Base-by-base conservation (phyloP, 768 basidiomycete genomes). In the Mycena latifolia region DNA sequence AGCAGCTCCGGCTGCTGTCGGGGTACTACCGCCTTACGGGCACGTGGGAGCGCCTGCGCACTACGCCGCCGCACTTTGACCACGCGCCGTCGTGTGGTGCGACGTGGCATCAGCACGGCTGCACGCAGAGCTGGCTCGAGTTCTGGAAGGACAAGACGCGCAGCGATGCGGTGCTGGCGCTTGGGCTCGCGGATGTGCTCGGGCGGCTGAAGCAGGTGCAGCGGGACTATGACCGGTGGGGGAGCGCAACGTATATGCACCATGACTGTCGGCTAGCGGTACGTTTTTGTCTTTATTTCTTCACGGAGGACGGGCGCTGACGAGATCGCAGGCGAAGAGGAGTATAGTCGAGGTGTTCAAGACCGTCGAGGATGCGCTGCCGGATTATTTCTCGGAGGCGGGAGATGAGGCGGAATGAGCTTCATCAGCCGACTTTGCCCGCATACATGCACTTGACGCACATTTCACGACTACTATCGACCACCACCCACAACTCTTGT, bases 81-180 rank as follows among this genome's bases (percentile, higher is more conserved):
- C 92, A 93, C 70, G 84, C 88, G 2, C 75, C 85, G 10, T 78
- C 85, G 5, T 92, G 92, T 69, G 86, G 84, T 45, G 84, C 88
- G 18, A 88, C 87, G 12, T 92, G 90, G 89, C 88, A 91, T 71
- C 89, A 90, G 70, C 88, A 89, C 61, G 85, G 87, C 22, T 93
- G 92, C 69, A 86, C 83, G 25, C 90, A 91, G 75, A 87, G 87
- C 60, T 93, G 91, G 91, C 73, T 86, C 14, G 91, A 92, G 56
- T 93, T 92, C 73, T 93, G 92, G 92, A 90, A 89, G 76, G 91
- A 92, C 69, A 91, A 89, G 76, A 87, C 88, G 28, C 83, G 82
- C 71, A 81, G 85, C 48, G 91, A 92, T 37, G 74, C 81, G 4
- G 86, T 92, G 29, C 80, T 92, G 35, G 76, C 79, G 17, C 81